Evolutionary conservation across 177 flowering plant genomes (phyloP), one percentile per base, ranked within the genome.

Genomic region (Vitis hybrid): DNA sequence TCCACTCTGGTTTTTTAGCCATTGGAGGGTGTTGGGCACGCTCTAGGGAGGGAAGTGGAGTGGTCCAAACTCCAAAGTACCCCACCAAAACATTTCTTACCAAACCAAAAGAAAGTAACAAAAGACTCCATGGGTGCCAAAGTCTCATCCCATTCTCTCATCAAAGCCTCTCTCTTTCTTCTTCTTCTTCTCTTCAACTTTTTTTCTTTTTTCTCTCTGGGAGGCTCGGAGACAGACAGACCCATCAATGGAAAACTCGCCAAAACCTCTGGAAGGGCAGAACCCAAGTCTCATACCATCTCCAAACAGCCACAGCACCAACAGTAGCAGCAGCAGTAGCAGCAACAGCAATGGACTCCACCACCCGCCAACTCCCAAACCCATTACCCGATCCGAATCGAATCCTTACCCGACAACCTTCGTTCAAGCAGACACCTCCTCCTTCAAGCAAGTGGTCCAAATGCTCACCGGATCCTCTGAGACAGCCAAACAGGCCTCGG

Each of bases 391-490:
- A 83, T 86, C 89, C 80, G 87, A 86, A 19, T 64, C 87, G 70
- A 82, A 76, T 80, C 88, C 89, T 0, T 81, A 84, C 82, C 91
- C 92, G 62, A 88, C 91, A 2, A 88, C 92, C 56, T 88, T 87
- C 75, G 91, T 88, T 69, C 92, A 87, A 65, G 92, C 92, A 0
- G 91, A 87, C 77, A 75, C 91, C 2, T 65, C 86, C 56, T 80
- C 88, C 69, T 88, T 87, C 85, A 88, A 87, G 49, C 89, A 87
- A 69, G 91, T 88, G 1, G 92, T 88, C 24, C 92, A 88, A 66
- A 88, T 88, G 90, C 84, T 87, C 0, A 87, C 92, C 64, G 89
- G 92, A 24, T 84, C 88, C 69, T 72, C 91, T 30, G 79, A 80
- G n/a, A 78, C 85, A 11, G 74, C 82, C 62, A 81, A 80, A 66